Conservation (phyloP, 1,284 basidiomycete species). For the Rhodotorula sp. region DNA sequence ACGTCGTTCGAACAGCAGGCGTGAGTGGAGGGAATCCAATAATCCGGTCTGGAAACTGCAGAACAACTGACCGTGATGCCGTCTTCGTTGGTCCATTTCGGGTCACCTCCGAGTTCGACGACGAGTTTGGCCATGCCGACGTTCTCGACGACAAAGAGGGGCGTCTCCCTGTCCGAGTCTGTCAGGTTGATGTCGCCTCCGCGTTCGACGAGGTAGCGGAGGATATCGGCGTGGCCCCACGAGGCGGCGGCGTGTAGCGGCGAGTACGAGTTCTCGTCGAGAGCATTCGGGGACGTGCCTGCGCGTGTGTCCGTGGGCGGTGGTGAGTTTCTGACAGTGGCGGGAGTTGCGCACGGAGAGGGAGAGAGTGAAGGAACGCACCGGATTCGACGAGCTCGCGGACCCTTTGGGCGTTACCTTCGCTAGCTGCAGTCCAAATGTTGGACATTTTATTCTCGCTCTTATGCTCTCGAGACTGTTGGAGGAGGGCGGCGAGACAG, state of each 20-base stretch:
- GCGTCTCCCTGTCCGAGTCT: constrained; percentile 85
- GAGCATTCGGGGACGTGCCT: constrained; percentile 27
- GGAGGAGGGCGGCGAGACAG: too few relatives aligned
- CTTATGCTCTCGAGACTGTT: too few relatives aligned
- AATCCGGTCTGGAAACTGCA: not conserved
- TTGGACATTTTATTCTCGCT: constrained; percentile 52
- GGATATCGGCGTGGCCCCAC: constrained; percentile 72
- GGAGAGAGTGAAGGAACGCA: not conserved
- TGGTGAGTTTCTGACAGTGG: not conserved
- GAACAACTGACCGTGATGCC: constrained; percentile 65
- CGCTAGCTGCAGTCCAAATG: constrained; percentile 86
- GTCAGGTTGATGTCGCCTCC: constrained; percentile 83
- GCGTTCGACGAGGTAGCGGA: constrained; percentile 71
- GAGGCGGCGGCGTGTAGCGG: constrained; percentile 96
- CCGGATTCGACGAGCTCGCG: constrained; percentile 44
- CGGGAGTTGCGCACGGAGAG: constrained; percentile 1
- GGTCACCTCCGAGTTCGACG: constrained; percentile 72
- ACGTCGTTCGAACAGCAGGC: not conserved
- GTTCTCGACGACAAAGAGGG: constrained; percentile 83
- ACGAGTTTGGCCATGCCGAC: constrained; percentile 73
- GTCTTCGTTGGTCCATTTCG: constrained; percentile 64
- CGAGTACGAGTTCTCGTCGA: constrained; percentile 56
- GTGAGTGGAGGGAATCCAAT: not conserved
- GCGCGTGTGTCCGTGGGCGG: not conserved
- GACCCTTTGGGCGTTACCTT: constrained; percentile 66